Conservation (phyloP, 495 filamentous ascomycete genomes). For the Hyphodiscus hymeniophilus region DNA sequence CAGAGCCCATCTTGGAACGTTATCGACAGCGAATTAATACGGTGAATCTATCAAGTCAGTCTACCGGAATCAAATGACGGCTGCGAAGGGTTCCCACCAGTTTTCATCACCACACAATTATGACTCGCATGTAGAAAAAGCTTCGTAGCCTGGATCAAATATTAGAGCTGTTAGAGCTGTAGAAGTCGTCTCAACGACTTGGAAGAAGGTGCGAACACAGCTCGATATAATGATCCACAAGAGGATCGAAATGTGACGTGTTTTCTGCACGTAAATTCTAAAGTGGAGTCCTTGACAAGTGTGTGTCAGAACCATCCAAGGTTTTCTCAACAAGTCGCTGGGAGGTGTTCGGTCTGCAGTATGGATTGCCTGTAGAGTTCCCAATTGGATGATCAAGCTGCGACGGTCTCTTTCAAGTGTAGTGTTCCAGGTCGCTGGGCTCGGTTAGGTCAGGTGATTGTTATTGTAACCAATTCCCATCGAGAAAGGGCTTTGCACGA, state of each 20-base stretch:
- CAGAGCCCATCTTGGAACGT: no score
- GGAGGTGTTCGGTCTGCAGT: not conserved
- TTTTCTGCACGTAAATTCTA: conserved; percentile 12
- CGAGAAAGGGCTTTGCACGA: not conserved
- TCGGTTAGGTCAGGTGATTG: not conserved
- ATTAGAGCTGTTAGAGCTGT: not conserved
- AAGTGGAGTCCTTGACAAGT: not conserved
- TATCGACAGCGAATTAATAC: no score
- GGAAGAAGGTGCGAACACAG: conserved; percentile 16
- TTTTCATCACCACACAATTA: not conserved
- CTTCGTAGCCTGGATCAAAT: not conserved
- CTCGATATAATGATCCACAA: not conserved
- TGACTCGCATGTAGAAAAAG: not conserved
- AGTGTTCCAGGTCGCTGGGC: not conserved
- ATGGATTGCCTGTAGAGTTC: not conserved
- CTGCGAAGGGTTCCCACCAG: no score
- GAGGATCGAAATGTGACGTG: conserved; percentile 13
- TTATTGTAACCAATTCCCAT: not conserved
- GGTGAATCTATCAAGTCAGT: no score
- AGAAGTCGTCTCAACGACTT: no score
- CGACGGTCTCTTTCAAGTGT: not conserved
- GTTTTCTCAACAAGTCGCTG: not conserved
- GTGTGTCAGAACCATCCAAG: not conserved
- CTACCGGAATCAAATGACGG: no score
- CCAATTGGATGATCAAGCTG: not conserved